Evolutionary conservation across 805 yeast species (phyloP).

Genomic region (Saccharomycopsis guyanensis): DNA sequence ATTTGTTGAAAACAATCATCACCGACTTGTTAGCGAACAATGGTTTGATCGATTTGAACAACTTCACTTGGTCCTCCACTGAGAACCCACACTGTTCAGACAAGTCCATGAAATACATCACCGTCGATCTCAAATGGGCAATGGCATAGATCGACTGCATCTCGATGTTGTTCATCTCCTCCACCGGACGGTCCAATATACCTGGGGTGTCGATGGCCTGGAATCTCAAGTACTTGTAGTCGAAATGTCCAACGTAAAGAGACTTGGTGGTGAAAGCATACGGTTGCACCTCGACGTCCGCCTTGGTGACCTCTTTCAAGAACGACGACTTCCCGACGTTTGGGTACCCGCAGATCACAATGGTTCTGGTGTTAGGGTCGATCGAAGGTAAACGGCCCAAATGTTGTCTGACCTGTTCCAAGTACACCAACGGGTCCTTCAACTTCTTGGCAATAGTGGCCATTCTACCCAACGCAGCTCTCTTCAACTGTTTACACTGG

Average conservation of each 20-base stretch:
- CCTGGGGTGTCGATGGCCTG: constrained; percentile 99
- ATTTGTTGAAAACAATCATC: constrained; percentile 89
- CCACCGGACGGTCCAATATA: constrained; percentile 96
- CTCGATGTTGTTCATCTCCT: constrained; percentile 99
- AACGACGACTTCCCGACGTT: constrained; percentile 98
- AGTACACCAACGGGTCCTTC: constrained; percentile 85
- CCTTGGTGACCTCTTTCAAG: constrained; percentile 86
- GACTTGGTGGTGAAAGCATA: constrained; percentile 99
- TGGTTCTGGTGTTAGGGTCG: constrained; percentile 97
- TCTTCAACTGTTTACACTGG: constrained; percentile 97
- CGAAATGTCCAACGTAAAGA: constrained; percentile 96
- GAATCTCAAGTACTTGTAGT: constrained; percentile 93
- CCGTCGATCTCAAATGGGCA: constrained; percentile 96
- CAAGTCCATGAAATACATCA: constrained; percentile 94
- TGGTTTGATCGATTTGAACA: constrained; percentile 95
- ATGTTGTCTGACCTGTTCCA: constrained; percentile 99
- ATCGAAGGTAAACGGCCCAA: constrained; percentile 96
- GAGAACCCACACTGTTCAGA: constrained; percentile 99
- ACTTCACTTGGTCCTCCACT: constrained; percentile 92
- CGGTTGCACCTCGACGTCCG: constrained; percentile 98
- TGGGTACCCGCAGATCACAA: constrained; percentile 97
- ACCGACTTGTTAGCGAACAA: constrained; percentile 95
- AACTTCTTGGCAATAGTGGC: constrained; percentile 94
- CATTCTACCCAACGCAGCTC: constrained; percentile 99
- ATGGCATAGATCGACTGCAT: constrained; percentile 99